Conservation (phyloP, 1,284 basidiomycete genomes). For the Tylopilus sp. region DNA sequence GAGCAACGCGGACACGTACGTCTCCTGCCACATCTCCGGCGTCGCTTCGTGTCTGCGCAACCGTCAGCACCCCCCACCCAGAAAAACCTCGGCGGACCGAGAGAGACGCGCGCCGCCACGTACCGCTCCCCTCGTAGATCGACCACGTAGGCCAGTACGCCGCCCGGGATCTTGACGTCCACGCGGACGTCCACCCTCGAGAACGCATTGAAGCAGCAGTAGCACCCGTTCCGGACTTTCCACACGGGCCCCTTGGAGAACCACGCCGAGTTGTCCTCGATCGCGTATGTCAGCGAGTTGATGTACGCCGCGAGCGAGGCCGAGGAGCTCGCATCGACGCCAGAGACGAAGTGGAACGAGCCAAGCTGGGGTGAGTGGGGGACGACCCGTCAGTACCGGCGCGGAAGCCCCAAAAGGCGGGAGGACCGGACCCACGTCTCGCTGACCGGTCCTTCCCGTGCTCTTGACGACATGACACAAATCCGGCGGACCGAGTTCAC, state of each 20-base stretch:
- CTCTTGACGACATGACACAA: conserved; percentile 95
- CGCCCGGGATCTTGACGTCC: conserved; percentile 97
- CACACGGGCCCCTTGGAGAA: conserved; percentile 85
- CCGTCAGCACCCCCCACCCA: not conserved
- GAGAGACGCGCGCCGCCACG: too few relatives aligned
- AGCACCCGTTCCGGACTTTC: conserved; percentile 93
- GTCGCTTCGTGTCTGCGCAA: conserved; percentile 80
- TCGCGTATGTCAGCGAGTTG: conserved; percentile 93
- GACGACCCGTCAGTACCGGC: not conserved
- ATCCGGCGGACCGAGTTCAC: conserved; percentile 96
- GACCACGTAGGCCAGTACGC: conserved; percentile 92
- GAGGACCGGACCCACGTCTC: conserved; percentile 66
- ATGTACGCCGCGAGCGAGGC: conserved; percentile 97
- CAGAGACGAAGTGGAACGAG: conserved; percentile 89
- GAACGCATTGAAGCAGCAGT: conserved; percentile 99
- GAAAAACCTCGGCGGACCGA: too few relatives aligned
- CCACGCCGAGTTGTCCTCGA: conserved; percentile 92
- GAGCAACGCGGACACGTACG: conserved; percentile 90
- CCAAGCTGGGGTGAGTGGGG: conserved; percentile 54
- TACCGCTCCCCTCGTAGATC: conserved; percentile 93
- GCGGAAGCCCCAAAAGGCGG: not conserved
- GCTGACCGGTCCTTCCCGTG: conserved; percentile 76
- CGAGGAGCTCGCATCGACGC: conserved; percentile 95
- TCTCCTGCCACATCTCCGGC: conserved; percentile 94
- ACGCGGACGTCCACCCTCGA: conserved; percentile 95